phyloP scores from a whole-genome alignment of 2,329 filamentous ascomycete genomes.

The Xylariales sp. region DNA sequence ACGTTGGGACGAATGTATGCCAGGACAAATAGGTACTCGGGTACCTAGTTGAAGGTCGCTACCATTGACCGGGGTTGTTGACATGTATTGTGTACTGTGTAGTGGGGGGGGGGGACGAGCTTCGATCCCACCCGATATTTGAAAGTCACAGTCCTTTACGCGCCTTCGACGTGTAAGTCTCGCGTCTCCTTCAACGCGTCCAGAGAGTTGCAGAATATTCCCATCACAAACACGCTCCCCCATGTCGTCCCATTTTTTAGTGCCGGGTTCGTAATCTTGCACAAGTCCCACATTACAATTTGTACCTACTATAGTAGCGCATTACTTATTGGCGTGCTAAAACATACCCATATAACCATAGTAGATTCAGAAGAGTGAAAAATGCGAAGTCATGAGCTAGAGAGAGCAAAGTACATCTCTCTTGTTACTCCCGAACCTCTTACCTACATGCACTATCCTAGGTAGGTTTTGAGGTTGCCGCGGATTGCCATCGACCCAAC shows the following conservation, averaged over 20 bases:
- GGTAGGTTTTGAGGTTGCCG: too few species aligned
- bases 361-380: background rate
- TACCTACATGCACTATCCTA: background rate
- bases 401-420: too few species aligned
- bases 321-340: too few species aligned
- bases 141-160: too few species aligned
- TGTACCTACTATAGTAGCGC: too few species aligned
- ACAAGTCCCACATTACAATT: conserved; percentile 5
- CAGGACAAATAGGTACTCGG: too few species aligned
- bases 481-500: conserved; percentile 1
- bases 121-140: too few species aligned
- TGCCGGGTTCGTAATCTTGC: background rate
- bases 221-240: background rate
- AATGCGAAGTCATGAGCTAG: background rate
- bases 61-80: too few species aligned
- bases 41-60: too few species aligned
- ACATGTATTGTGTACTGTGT: too few species aligned
- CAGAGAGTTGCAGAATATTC: background rate
- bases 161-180: background rate
- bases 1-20: background rate
- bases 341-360: too few species aligned
- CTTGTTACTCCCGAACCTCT: background rate
- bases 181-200: conserved; percentile 3
- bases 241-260: background rate
- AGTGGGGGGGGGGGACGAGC: too few species aligned